Base-by-base conservation (phyloP, 1,284 basidiomycete genomes). In the Microbotryum silenes-acaulis region DNA sequence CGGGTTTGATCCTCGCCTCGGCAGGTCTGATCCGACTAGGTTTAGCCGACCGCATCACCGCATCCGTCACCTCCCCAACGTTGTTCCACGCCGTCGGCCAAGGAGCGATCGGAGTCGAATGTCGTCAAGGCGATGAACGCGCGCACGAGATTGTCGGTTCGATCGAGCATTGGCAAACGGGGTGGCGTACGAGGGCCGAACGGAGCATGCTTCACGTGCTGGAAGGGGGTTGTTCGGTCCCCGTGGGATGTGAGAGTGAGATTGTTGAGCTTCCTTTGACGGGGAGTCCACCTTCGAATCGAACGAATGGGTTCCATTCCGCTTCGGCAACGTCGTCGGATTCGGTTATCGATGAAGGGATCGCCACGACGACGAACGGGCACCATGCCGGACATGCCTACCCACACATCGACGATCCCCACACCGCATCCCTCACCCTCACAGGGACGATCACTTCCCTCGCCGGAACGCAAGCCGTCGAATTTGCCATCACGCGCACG, bases 191-290 rank as follows among this genome's bases (percentile, higher is more conserved):
- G 0, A 81, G 85, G 23, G 89, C 90, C 8, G 96, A 99, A 76
- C 83, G 94, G 14, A 88, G 87, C 1, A 86, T 89, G 74, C 79
- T 98, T 66, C 81, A 86, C 45, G 85, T 88, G 45, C 80, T 98
- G 57, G 94, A 98, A 75, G 96, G 96, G 14, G 96, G 93, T 31
- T 98, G 96, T 76, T 93, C 89, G 63, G 91, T 98, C 1, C 96
- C 94, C 0, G 92, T 97, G n/a, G 93, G 94, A 20, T 86, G 91
- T 37, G 79, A 82, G 61, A 86, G 84, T 12, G 60, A 51, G 27
- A 60, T 71, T 48, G 61, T 67, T 6, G 62, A 64, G 18, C 27
- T 25, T 49, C n/a, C n/a, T 37, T 31, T 44, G 25, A 27, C 27
- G 45, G 10, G 46, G 33, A 51, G 27, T 25, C 46, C 12, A 25